phyloP scores from a whole-genome alignment of 1,139 yeast species.

The Debaryomycetaceae sp. region DNA sequence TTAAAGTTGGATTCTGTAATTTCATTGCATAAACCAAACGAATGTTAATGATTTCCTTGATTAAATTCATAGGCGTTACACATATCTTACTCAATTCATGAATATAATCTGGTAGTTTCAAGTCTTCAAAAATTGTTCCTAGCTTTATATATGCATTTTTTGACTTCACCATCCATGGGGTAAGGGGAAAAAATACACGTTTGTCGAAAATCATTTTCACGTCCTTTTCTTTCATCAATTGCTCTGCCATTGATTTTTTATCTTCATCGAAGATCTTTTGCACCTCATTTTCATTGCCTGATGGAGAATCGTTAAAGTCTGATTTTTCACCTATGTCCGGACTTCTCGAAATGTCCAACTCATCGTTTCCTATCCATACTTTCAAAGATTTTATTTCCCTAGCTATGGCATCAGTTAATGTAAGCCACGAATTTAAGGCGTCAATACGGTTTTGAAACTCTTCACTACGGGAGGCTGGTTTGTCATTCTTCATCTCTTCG shows the following conservation, averaged over 20 bases:
- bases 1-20: conserved; percentile 81
- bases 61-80: conserved; percentile 72
- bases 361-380: conserved; percentile 79
- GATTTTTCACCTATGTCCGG: conserved; percentile 15
- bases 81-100: conserved; percentile 66
- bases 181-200: conserved; percentile 56
- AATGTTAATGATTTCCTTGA: conserved; percentile 75
- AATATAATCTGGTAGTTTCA: conserved; percentile 75
- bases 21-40: conserved; percentile 77
- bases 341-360: conserved; percentile 55
- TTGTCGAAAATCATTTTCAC: conserved; percentile 63
- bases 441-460: conserved; percentile 68
- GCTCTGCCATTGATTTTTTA: conserved; percentile 72
- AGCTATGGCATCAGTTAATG: conserved; percentile 67
- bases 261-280: conserved; percentile 52
- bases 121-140: conserved; percentile 57
- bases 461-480: conserved; percentile 64
- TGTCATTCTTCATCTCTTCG: conserved; percentile 75
- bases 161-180: conserved; percentile 76
- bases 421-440: conserved; percentile 81
- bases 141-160: conserved; percentile 66
- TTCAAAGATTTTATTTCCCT: conserved; percentile 55
- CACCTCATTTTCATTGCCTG: conserved; percentile 17
- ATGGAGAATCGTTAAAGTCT: conserved; percentile 27
- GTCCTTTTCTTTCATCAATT: conserved; percentile 81